Evolutionary conservation across 257 asterid genomes (phyloP).

Genomic region (Sherardia arvensis): DNA sequence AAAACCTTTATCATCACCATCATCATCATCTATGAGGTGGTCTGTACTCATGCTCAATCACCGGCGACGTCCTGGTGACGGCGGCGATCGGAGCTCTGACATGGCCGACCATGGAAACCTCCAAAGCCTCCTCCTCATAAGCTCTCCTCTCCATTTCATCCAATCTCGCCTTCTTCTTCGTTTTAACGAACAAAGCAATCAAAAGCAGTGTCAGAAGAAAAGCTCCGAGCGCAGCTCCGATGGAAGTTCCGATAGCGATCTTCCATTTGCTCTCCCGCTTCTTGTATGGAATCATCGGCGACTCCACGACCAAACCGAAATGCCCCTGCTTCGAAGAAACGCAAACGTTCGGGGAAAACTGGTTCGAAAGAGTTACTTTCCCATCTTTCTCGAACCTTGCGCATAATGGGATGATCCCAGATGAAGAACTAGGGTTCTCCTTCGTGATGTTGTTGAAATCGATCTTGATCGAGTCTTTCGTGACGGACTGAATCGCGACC

Average conservation of each 20-base stretch:
- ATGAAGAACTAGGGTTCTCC: constrained; percentile 7
- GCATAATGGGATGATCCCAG: constrained; percentile 54
- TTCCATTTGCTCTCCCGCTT: constrained; percentile 49
- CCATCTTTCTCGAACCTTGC: constrained; percentile 62
- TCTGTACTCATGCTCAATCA: constrained; percentile 45
- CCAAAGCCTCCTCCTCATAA: constrained; percentile 89
- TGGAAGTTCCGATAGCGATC: constrained; percentile 47
- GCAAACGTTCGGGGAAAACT: constrained; percentile 39
- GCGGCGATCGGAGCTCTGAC: constrained; percentile 72
- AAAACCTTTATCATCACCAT: constrained; percentile 5
- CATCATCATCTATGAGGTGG: constrained; percentile 15
- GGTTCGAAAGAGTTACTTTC: constrained; percentile 34
- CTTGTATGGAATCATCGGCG: constrained; percentile 53
- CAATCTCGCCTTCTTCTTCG: constrained; percentile 78
- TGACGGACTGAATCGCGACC: constrained; percentile 26
- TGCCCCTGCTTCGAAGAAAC: constrained; percentile 38
- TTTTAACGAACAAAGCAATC: constrained; percentile 56
- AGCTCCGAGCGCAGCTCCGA: constrained; percentile 69
- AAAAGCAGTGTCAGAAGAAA: constrained; percentile 51
- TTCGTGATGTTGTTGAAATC: constrained; percentile 35
- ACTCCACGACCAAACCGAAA: constrained; percentile 64
- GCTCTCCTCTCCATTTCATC: constrained; percentile 83
- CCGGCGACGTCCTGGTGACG: constrained; percentile 56
- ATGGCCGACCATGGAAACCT: constrained; percentile 96
- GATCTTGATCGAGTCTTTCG: constrained; percentile 39